phyloP scores from a whole-genome alignment of 768 basidiomycete genomes.

The Dacryopinax primogenitus region DNA sequence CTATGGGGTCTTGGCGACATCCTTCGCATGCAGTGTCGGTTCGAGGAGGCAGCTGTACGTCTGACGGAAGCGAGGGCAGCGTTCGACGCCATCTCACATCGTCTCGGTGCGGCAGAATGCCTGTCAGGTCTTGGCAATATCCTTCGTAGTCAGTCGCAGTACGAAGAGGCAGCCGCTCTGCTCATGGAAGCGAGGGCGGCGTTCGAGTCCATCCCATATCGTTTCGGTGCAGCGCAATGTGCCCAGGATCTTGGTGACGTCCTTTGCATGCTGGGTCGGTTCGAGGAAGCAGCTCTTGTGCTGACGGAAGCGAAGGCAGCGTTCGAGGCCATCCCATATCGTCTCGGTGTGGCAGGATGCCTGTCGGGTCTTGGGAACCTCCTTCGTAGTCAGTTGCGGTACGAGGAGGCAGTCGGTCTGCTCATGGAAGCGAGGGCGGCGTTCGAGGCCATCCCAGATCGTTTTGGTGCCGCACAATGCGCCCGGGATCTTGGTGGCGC shows the following conservation, averaged over 20 bases:
- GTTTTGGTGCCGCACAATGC: neutral
- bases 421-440: neutral
- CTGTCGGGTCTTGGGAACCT: neutral
- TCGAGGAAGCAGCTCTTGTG: neutral
- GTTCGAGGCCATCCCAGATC: neutral
- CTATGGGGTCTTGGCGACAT: neutral
- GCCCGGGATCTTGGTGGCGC: neutral
- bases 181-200: neutral
- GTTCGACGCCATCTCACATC: neutral
- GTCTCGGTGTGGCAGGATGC: neutral
- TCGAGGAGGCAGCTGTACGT: neutral
- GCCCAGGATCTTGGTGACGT: neutral
- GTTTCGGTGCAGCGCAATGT: neutral
- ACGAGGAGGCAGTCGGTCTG: neutral
- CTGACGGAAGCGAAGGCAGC: neutral
- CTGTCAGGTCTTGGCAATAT: neutral
- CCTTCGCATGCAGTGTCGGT: neutral
- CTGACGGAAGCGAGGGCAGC: neutral
- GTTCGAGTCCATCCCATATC: neutral
- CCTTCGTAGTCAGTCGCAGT: neutral
- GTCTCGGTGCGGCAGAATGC: neutral
- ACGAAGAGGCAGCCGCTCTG: neutral
- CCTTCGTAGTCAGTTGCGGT: neutral
- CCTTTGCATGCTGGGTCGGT: neutral
- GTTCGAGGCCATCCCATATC: neutral